These are phyloP conservation scores for Peronospora destructor DNA, from an alignment of 352 stramenopile species.

Conservation along the genomic window DNA sequence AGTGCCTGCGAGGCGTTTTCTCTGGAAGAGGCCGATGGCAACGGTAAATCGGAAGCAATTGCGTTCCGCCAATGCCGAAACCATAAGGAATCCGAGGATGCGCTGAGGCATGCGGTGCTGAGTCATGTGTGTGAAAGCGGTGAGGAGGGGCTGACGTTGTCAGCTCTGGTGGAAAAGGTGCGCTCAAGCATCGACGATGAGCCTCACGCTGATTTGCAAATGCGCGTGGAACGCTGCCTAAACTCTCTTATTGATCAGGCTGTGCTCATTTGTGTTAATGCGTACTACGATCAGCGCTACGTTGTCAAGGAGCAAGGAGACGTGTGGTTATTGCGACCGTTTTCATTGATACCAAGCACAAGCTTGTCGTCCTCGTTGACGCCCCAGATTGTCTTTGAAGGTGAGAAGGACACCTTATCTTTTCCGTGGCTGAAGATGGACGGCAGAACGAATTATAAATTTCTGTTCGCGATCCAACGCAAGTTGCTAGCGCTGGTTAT, in stretches of 20 bases:
- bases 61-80: slow-evolving; percentile 22
- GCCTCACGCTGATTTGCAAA: slow-evolving; percentile 4
- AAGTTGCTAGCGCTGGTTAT: slow-evolving; percentile 58
- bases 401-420: slow-evolving; percentile 68
- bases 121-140: slow-evolving; percentile 35
- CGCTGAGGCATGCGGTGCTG: slow-evolving; percentile 21
- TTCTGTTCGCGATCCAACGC: slow-evolving; percentile 71
- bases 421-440: slow-evolving; percentile 84
- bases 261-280: slow-evolving; percentile 55
- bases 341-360: slow-evolving; percentile 38
- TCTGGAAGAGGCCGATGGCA: slow-evolving; percentile 18
- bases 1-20: slow-evolving; percentile 53
- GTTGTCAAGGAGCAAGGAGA: slow-evolving; percentile 57
- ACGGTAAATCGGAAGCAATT: slow-evolving; percentile 10
- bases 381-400: slow-evolving; percentile 54
- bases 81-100: slow-evolving; percentile 19
- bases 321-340: slow-evolving; percentile 61
- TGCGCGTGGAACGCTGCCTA: slow-evolving; percentile 26
- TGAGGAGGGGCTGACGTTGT: slow-evolving; percentile 36
- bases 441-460: slow-evolving; percentile 61
- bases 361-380: slow-evolving; percentile 4
- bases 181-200: slow-evolving; percentile 3
- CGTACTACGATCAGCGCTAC: slow-evolving; percentile 62
- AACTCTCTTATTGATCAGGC: slow-evolving; percentile 50
- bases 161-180: slow-evolving; percentile 25